Percentiles rank a stretch among this genome's conserved stretches.
These are phyloP conservation scores for Diplocarpon mali DNA, from an alignment of 2,329 filamentous ascomycete species.

Conservation along the genomic window DNA sequence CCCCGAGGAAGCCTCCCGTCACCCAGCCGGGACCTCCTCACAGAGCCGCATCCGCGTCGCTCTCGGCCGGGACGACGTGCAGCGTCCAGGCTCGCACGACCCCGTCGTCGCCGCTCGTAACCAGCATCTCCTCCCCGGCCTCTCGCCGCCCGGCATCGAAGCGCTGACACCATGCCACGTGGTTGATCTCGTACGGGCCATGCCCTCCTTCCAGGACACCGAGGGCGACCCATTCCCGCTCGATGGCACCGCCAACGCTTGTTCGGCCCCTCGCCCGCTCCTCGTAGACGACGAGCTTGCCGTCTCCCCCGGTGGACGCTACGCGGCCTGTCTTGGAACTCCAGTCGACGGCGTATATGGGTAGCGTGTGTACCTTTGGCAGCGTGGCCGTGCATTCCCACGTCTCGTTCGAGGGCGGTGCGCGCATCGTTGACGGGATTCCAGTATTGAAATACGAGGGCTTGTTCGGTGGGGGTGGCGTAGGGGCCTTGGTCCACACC, in stretches of 20 bases:
- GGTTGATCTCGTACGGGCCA: constrained; percentile 89
- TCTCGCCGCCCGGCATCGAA: constrained; percentile 51
- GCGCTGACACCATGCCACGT: constrained; percentile 75
- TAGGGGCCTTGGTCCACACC: constrained; percentile 55
- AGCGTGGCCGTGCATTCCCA: constrained; percentile 73
- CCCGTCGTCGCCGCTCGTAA: constrained; percentile 90
- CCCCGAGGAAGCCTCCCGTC: not conserved
- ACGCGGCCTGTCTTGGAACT: constrained; percentile 65
- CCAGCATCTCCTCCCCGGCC: constrained; percentile 69
- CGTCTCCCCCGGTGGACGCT: constrained; percentile 84
- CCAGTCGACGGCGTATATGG: constrained; percentile 81
- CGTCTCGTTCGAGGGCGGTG: constrained; percentile 59
- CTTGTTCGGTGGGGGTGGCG: constrained; percentile 22
- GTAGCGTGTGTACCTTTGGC: constrained; percentile 63
- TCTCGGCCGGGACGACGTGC: constrained; percentile 15
- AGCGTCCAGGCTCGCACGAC: constrained; percentile 74
- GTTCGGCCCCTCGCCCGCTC: constrained; percentile 36
- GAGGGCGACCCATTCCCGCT: constrained; percentile 59
- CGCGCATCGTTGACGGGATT: constrained; percentile 85
- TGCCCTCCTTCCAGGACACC: constrained; percentile 64
- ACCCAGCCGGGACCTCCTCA: not conserved
- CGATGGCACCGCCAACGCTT: constrained; percentile 21
- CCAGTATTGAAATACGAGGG: constrained; percentile 34
- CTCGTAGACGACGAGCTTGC: constrained; percentile 66
- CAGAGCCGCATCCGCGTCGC: not conserved